Evolutionary conservation across 2,329 filamentous ascomycete genomes (phyloP).

Genomic region (Plenodomus tracheiphilus): DNA sequence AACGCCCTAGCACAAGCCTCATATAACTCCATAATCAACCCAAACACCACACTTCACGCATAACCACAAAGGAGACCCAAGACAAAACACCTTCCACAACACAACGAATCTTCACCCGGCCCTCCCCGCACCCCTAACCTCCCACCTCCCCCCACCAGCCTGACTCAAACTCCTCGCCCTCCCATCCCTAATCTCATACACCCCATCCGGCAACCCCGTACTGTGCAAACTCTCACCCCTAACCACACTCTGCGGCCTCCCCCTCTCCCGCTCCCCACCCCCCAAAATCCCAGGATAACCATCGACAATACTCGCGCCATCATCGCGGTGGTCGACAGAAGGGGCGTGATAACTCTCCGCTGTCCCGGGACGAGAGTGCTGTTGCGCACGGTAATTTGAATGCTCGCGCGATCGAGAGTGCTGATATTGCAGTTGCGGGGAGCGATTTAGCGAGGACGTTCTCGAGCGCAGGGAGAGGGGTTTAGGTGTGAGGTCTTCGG

Average conservation of each 20-base stretch:
- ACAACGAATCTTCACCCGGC: too few species aligned
- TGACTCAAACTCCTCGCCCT: constrained; percentile 1
- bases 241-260: neutral
- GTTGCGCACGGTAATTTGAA: neutral
- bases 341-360: neutral
- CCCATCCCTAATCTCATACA: constrained; percentile 10
- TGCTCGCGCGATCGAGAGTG: neutral
- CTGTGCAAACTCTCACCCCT: neutral
- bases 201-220: constrained; percentile 7
- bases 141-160: too few species aligned
- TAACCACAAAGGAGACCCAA: too few species aligned
- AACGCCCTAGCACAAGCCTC: too few species aligned
- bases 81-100: too few species aligned
- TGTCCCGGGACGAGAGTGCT: neutral
- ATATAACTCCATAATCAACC: too few species aligned
- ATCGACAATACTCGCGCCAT: neutral
- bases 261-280: neutral
- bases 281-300: neutral
- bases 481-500: constrained; percentile 1
- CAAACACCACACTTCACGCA: too few species aligned
- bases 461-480: constrained; percentile 1
- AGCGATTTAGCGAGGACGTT: constrained; percentile 5
- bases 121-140: too few species aligned
- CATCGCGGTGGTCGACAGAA: neutral
- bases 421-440: constrained; percentile 1